phyloP scores from a whole-genome alignment of 495 filamentous ascomycete genomes.

The Podospora fimiseda region DNA sequence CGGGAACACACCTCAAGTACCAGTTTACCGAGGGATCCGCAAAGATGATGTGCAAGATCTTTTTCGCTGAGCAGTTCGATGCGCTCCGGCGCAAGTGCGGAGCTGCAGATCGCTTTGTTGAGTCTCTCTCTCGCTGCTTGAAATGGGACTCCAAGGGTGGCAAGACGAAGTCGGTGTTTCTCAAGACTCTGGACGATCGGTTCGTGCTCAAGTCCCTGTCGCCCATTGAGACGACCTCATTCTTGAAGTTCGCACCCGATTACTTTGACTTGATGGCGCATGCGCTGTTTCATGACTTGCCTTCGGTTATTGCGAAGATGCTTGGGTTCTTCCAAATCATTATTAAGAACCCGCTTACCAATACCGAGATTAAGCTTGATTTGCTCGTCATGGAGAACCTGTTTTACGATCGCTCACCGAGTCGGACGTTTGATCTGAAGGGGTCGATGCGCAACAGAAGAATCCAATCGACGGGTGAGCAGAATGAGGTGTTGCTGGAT shows the following conservation, averaged over 20 bases:
- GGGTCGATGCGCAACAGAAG: conserved; percentile 97
- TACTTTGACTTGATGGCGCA: conserved; percentile 98
- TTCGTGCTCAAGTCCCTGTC: conserved; percentile 77
- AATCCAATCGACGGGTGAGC: conserved; percentile 88
- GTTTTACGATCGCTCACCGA: conserved; percentile 91
- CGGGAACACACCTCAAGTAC: conserved; percentile 88
- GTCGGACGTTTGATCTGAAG: conserved; percentile 94
- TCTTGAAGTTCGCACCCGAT: conserved; percentile 87
- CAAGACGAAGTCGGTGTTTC: conserved; percentile 96
- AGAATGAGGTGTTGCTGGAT: conserved; percentile 92
- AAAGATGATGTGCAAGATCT: conserved; percentile 94
- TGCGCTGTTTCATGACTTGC: conserved; percentile 90
- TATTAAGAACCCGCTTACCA: conserved; percentile 90
- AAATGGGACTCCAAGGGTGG: conserved; percentile 99
- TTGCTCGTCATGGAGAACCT: conserved; percentile 97
- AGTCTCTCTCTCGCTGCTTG: conserved; percentile 87
- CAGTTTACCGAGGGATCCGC: conserved; percentile 87
- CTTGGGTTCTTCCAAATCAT: conserved; percentile 95
- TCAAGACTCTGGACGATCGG: conserved; percentile 93
- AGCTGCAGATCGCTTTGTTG: conserved; percentile 85
- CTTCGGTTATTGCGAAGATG: conserved; percentile 98
- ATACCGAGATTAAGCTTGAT: conserved; percentile 90
- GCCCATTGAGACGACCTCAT: conserved; percentile 84
- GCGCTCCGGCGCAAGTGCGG: conserved; percentile 88
- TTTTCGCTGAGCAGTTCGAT: conserved; percentile 97